Evolutionary conservation across 2,329 filamentous ascomycete genomes (phyloP).

Genomic region (Monilinia aucupariae): DNA sequence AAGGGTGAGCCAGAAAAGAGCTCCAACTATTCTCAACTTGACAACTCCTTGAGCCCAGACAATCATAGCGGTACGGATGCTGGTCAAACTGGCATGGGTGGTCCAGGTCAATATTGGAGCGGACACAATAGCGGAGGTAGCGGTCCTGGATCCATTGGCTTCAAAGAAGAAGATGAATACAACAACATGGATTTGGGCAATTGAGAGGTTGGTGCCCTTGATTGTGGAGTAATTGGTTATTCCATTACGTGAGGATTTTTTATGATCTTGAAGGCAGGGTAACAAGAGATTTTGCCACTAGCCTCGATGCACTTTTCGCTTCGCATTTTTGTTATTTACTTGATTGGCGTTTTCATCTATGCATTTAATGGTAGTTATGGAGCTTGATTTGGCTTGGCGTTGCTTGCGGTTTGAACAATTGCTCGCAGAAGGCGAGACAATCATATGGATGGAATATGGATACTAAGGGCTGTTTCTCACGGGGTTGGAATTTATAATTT

Average conservation of each 20-base stretch:
- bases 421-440: conserved; percentile 30
- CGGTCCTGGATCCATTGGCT: conserved; percentile 60
- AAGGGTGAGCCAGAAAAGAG: conserved; percentile 69
- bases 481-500: conserved; percentile 12
- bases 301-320: conserved; percentile 21
- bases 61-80: conserved; percentile 34
- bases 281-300: conserved; percentile 1
- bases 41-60: conserved; percentile 49
- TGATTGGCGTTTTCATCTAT: conserved; percentile 32
- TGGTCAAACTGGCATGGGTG: conserved; percentile 30
- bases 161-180: conserved; percentile 95
- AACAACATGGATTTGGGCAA: conserved; percentile 64
- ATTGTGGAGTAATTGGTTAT: neutral
- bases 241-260: neutral
- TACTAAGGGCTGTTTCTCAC: neutral
- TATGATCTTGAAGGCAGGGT: neutral
- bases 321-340: conserved; percentile 28
- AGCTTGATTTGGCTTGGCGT: conserved; percentile 24
- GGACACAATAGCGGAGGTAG: conserved; percentile 68
- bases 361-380: conserved; percentile 33
- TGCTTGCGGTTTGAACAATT: conserved; percentile 20
- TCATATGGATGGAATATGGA: conserved; percentile 14
- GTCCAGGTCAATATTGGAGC: conserved; percentile 54
- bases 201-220: conserved; percentile 29
- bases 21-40: conserved; percentile 35